Percentiles rank a stretch among this genome's conserved stretches.
Conservation (phyloP, 768 basidiomycete genomes). For the Lactifluus piperatus region DNA sequence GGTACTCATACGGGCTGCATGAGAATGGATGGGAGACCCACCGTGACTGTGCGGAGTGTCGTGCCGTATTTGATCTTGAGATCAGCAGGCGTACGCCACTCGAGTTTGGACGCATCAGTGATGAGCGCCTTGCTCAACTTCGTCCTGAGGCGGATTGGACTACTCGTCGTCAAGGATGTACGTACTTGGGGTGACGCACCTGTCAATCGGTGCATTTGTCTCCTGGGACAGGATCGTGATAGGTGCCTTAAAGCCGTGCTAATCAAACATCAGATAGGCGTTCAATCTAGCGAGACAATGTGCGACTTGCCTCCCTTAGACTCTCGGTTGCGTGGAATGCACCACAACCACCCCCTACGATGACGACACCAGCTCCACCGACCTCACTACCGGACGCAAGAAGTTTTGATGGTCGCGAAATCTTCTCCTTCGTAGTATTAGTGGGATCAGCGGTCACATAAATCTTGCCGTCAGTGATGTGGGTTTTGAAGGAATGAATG, state of each 20-base stretch:
- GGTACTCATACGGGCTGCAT: slow-evolving; percentile 3
- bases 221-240: slow-evolving; percentile 81
- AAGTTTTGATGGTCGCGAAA: slow-evolving; percentile 51
- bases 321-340: slow-evolving; percentile 72
- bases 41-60: slow-evolving; percentile 51
- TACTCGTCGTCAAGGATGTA: neutral
- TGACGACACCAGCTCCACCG: slow-evolving; percentile 61
- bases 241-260: slow-evolving; percentile 72
- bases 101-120: slow-evolving; percentile 68
- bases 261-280: neutral
- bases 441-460: slow-evolving; percentile 62
- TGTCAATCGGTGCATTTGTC: slow-evolving; percentile 72
- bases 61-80: slow-evolving; percentile 69
- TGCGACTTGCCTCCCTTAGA: slow-evolving; percentile 56
- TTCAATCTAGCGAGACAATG: neutral
- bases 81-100: slow-evolving; percentile 62
- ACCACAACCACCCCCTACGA: slow-evolving; percentile 81
- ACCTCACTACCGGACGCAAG: slow-evolving; percentile 38
- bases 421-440: slow-evolving; percentile 56
- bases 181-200: slow-evolving; percentile 33
- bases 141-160: slow-evolving; percentile 40
- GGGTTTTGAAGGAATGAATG: slow-evolving; percentile 68
- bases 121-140: slow-evolving; percentile 83
- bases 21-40: slow-evolving; percentile 26
- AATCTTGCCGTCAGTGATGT: slow-evolving; percentile 64